Percentiles rank a stretch among this genome's conserved stretches.
phyloP scores from a whole-genome alignment of 257 asterid genomes.

The Henckelia pumila region DNA sequence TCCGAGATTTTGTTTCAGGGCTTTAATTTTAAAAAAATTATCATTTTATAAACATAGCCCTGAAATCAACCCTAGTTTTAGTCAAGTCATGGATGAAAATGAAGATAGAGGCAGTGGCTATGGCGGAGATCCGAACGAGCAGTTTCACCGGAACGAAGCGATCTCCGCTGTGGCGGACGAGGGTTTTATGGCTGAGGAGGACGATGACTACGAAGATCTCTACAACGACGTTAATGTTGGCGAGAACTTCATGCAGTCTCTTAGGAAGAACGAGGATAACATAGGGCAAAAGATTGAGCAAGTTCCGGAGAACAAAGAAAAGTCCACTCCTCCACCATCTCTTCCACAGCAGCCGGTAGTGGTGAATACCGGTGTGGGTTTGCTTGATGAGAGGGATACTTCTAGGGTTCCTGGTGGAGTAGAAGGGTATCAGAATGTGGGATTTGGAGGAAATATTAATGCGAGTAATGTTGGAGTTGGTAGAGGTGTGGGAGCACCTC shows the following conservation, averaged over 20 bases:
- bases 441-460: constrained; percentile 36
- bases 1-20: not conserved
- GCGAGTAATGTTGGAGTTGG: constrained; percentile 30
- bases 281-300: constrained; percentile 39
- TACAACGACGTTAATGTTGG: constrained; percentile 96
- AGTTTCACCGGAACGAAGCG: constrained; percentile 70
- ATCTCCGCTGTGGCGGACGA: constrained; percentile 83
- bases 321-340: constrained; percentile 28
- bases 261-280: constrained; percentile 55
- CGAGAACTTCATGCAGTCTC: constrained; percentile 72
- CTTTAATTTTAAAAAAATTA: not conserved
- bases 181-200: constrained; percentile 73
- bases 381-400: constrained; percentile 37
- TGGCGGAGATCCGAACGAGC: constrained; percentile 57
- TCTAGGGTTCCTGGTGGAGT: constrained; percentile 33
- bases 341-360: constrained; percentile 29
- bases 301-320: constrained; percentile 33
- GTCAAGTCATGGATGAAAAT: constrained; percentile 49
- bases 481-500: constrained; percentile 36
- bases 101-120: constrained; percentile 47
- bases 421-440: constrained; percentile 42
- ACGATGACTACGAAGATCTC: constrained; percentile 90
- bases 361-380: constrained; percentile 30
- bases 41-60: constrained; percentile 4
- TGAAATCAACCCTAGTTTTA: constrained; percentile 28